Percentiles rank a stretch among this genome's conserved stretches.
phyloP scores from a whole-genome alignment of 139 green algal genomes.

The Tetraselmis chui region DNA sequence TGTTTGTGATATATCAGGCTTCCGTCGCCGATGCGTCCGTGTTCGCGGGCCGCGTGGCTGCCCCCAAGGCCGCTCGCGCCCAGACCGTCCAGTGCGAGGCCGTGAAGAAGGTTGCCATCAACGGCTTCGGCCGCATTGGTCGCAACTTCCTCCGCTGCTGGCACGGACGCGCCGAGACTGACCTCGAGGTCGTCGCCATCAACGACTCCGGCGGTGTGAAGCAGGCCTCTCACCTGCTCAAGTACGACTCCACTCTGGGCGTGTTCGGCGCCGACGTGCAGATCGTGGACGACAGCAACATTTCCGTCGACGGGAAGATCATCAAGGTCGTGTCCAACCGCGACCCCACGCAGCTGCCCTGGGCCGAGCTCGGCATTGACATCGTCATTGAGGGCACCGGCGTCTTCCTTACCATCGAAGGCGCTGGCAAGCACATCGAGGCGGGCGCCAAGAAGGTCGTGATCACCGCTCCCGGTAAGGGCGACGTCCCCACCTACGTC shows the following conservation, averaged over 20 bases:
- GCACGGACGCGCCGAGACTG: conserved; percentile 47
- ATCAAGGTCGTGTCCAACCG: conserved; percentile 91
- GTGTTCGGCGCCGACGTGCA: conserved; percentile 83
- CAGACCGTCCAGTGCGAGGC: neutral
- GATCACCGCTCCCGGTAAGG: conserved; percentile 99
- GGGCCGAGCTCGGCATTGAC: conserved; percentile 83
- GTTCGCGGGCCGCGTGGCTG: neutral
- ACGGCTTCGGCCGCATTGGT: conserved; percentile 97
- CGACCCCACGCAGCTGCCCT: conserved; percentile 93
- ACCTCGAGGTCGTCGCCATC: conserved; percentile 86
- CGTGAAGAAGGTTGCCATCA: conserved; percentile 96
- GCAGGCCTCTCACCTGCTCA: conserved; percentile 96
- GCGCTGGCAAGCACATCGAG: conserved; percentile 85
- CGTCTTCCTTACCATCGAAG: conserved; percentile 84
- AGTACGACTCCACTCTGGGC: conserved; percentile 98
- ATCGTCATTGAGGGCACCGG: conserved; percentile 98
- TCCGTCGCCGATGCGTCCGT: neutral
- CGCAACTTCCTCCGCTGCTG: conserved; percentile 54
- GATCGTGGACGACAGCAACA: conserved; percentile 75
- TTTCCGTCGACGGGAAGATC: conserved; percentile 90
- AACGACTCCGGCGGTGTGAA: conserved; percentile 96
- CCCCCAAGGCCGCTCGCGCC: neutral
- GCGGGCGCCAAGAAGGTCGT: conserved; percentile 98
- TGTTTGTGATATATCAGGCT: too few species aligned
- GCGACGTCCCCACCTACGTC: conserved; percentile 95